A percentile compares a stretch with the other conserved stretches of the same genome.
These are phyloP conservation scores for Kandelia obovata DNA, from an alignment of 345 rosid species.

Conservation along the genomic window DNA sequence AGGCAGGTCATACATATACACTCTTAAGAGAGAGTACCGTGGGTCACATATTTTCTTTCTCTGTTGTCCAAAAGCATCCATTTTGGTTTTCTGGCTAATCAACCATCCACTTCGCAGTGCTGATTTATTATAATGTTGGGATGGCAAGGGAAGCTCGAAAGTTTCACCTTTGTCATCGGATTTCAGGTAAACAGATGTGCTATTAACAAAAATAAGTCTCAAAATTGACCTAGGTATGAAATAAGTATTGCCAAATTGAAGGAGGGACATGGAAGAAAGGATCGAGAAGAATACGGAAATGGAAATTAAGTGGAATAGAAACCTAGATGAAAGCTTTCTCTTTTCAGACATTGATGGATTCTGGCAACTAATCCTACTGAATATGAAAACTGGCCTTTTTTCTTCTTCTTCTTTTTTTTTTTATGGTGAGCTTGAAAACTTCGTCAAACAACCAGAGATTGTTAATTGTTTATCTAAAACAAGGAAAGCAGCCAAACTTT, in stretches of 20 bases:
- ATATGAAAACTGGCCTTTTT: not conserved
- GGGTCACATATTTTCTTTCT: conserved; percentile 23
- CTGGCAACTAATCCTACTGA: not conserved
- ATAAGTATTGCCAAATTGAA: conserved; percentile 49
- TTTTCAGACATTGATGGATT: conserved; percentile 34
- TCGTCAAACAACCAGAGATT: conserved; percentile 1
- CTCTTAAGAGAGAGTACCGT: conserved; percentile 41
- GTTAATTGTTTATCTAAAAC: not conserved
- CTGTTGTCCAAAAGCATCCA: conserved; percentile 16
- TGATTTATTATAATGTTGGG: conserved; percentile 21
- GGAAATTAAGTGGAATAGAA: conserved; percentile 37
- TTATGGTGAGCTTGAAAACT: not conserved
- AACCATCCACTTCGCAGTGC: conserved; percentile 9
- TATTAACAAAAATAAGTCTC: conserved; percentile 57
- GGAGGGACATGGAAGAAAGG: conserved; percentile 53
- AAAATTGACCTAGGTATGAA: conserved; percentile 53
- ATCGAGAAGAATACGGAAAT: conserved; percentile 24
- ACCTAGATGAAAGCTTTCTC: conserved; percentile 37
- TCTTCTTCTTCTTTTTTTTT: too few relatives aligned
- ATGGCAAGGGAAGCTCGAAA: conserved; percentile 23
- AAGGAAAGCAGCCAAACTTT: conserved; percentile 1
- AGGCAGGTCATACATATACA: conserved; percentile 82
- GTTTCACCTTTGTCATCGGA: conserved; percentile 31
- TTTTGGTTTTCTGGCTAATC: conserved; percentile 14
- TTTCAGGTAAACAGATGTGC: conserved; percentile 37